A percentile compares a stretch with the other conserved stretches of the same genome.
These are phyloP conservation scores for Annona squamosa DNA, from an alignment of 164 flowering plant species.

Conservation along the genomic window DNA sequence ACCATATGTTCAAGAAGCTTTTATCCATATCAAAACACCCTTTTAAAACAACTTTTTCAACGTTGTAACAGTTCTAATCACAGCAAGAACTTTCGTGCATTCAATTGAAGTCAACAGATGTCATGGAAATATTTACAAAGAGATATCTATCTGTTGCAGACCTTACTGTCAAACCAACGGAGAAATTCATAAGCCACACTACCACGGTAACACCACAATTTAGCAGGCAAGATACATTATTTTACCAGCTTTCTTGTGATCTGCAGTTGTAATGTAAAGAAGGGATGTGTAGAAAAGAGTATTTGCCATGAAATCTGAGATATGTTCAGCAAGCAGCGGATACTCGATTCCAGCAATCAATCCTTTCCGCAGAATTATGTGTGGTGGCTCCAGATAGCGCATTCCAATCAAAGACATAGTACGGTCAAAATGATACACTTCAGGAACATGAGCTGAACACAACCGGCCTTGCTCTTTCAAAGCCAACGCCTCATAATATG, in stretches of 20 bases:
- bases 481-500: slow-evolving; percentile 80
- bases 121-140: too few species aligned
- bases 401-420: slow-evolving; percentile 83
- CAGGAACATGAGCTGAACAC: slow-evolving; percentile 86
- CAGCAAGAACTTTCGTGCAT: too few species aligned
- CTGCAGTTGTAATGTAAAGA: slow-evolving; percentile 66
- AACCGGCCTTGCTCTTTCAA: slow-evolving; percentile 58
- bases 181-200: too few species aligned
- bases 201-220: too few species aligned
- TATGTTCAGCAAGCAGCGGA: slow-evolving; percentile 83
- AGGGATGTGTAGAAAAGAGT: slow-evolving; percentile 83
- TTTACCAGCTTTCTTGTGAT: slow-evolving; percentile 73
- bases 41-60: too few species aligned
- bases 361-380: slow-evolving; percentile 85
- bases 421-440: slow-evolving; percentile 89
- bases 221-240: background rate
- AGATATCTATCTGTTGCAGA: too few species aligned
- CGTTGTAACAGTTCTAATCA: too few species aligned
- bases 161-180: too few species aligned
- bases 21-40: too few species aligned
- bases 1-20: too few species aligned
- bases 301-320: slow-evolving; percentile 73
- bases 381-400: slow-evolving; percentile 95
- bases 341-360: slow-evolving; percentile 81
- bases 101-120: too few species aligned